Evolutionary conservation across 306 rosid species (phyloP), one percentile per base, ranked within the genome.

Genomic region (Pueraria montana): DNA sequence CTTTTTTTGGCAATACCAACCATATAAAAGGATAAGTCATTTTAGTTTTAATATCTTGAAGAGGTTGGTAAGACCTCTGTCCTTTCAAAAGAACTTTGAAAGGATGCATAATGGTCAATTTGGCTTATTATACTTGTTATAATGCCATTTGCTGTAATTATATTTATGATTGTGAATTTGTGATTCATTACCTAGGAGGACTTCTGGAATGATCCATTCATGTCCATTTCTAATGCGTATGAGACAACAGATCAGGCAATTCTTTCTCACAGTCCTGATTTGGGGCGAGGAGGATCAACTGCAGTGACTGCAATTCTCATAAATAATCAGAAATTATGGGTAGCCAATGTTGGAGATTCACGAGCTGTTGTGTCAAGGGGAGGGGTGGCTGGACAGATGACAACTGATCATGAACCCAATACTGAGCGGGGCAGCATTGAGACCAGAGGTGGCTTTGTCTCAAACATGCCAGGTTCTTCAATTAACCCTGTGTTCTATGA

Each of bases 401-500:
- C 83, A 16, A 83, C 74, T 81, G 98, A 94, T 86, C 98, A 92
- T 30, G 97, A 94, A 67, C 97, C 96, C 42, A 91, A 94, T 81
- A 88, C 93, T 43, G 98, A 92, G 79, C 88, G 96, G 11, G 90
- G 88, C 73, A 91, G 93, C 86, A 92, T 94, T 36, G 97, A 92
- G 88, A 78, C 84, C 83, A 90, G 72, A 82, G 98, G 98, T 0
- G 97, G 98, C 84, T 94, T 94, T 80, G 97, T 94, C 87, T 94
- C 97, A 36, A 94, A 94, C 87, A 86, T 94, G 93, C 96, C 98
- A 92, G 98, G 98, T 94, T 86, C 73, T 75, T 78, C 80, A 42
- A 74, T 79, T 48, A 73, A 82, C 73, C 81, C 58, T n/a, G 66
- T 70, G 36, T 12, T 76, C 64, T 46, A 65, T 82, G 79, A 46